phyloP scores from a whole-genome alignment of 352 stramenopile species.

The Blastocystis sp. region DNA sequence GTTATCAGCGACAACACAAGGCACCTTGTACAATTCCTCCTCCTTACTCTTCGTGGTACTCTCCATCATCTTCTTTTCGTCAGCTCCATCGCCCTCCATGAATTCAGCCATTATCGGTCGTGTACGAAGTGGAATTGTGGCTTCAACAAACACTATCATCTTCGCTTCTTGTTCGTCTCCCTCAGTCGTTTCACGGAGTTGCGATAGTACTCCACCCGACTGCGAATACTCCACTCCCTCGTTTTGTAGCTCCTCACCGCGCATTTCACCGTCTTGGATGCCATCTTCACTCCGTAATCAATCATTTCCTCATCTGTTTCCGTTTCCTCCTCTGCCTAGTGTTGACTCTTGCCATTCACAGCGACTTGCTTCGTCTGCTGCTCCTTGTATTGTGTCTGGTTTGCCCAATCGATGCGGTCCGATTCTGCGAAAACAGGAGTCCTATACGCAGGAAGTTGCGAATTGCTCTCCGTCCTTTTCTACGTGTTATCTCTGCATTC shows the following conservation, averaged over 20 bases:
- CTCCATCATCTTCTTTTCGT: slow-evolving; percentile 21
- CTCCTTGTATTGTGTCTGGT: neutral
- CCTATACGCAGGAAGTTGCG: neutral
- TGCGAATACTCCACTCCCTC: slow-evolving; percentile 25
- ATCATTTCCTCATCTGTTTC: slow-evolving; percentile 61
- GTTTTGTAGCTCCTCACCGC: neutral
- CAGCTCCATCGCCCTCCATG: neutral
- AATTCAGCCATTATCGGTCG: slow-evolving; percentile 10
- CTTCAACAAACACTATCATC: neutral
- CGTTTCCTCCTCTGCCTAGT: slow-evolving; percentile 35
- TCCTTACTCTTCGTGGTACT: slow-evolving; percentile 10
- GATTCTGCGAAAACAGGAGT: slow-evolving; percentile 1
- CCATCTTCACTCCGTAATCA: slow-evolving; percentile 30
- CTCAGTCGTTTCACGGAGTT: slow-evolving; percentile 8
- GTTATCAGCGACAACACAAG: too few species aligned
- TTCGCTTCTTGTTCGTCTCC: slow-evolving; percentile 20
- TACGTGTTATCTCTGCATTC: neutral
- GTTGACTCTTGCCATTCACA: neutral
- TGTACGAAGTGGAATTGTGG: neutral
- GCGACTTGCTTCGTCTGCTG: slow-evolving; percentile 19
- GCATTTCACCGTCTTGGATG: slow-evolving; percentile 6
- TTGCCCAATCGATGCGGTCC: slow-evolving; percentile 1
- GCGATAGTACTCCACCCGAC: slow-evolving; percentile 19
- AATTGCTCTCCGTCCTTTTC: neutral
- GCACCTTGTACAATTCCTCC: slow-evolving; percentile 42